Evolutionary conservation across 2,329 filamentous ascomycete species (phyloP).

Genomic region (Eutypella sp.): DNA sequence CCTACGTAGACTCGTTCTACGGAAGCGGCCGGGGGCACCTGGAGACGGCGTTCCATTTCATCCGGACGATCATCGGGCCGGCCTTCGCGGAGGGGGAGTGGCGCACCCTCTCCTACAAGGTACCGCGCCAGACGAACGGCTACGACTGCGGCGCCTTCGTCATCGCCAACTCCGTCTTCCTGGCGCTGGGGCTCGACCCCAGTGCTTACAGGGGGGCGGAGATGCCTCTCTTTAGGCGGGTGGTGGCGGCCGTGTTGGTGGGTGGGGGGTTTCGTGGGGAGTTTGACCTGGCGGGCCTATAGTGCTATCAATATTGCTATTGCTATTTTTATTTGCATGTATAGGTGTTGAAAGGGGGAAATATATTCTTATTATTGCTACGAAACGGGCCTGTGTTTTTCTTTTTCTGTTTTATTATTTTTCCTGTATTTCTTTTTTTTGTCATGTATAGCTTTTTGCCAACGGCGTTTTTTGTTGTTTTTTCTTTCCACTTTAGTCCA

Average conservation of each 20-base stretch:
- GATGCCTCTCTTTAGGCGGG: conserved; percentile 54
- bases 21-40: conserved; percentile 36
- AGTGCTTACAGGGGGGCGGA: conserved; percentile 45
- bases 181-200: conserved; percentile 49
- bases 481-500: too few species aligned
- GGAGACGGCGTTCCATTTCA: conserved; percentile 45
- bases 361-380: too few species aligned
- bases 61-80: conserved; percentile 50
- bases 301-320: conserved; percentile 4
- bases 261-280: conserved; percentile 62
- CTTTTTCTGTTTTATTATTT: too few species aligned
- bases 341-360: conserved; percentile 1
- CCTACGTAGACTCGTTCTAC: conserved; percentile 66
- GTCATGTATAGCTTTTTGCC: too few species aligned
- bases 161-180: conserved; percentile 65
- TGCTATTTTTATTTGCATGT: conserved; percentile 1
- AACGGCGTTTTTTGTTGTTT: too few species aligned
- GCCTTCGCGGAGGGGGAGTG: conserved; percentile 56
- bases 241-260: conserved; percentile 61
- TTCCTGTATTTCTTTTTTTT: too few species aligned
- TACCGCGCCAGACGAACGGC: conserved; percentile 58
- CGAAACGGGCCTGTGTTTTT: too few species aligned
- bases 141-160: conserved; percentile 76
- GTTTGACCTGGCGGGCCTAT: conserved; percentile 44
- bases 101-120: conserved; percentile 45